Evolutionary conservation across 805 yeast species (phyloP).

Genomic region (Lachancea dasiensis): DNA sequence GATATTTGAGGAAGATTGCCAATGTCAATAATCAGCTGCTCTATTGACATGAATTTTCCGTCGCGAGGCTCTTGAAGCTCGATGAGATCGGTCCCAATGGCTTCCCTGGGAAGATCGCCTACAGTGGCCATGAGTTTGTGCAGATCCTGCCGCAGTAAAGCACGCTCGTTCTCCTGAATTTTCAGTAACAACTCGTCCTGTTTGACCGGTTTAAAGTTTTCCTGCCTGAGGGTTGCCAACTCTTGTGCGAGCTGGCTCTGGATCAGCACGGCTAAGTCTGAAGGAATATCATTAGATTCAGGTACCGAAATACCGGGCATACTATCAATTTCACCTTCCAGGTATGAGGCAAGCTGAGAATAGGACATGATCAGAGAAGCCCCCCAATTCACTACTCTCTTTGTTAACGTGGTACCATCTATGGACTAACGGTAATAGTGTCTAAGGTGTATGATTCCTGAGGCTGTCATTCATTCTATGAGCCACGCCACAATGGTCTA

Average conservation of each 20-base stretch:
- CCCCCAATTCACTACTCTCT: too few species aligned
- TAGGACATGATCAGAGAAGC: conserved; percentile 3
- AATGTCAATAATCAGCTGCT: conserved; percentile 19
- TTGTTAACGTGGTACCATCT: too few species aligned
- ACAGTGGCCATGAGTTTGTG: conserved; percentile 16
- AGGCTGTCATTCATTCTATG: too few species aligned
- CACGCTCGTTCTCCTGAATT: conserved; percentile 18
- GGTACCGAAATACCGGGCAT: neutral
- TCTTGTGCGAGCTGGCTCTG: neutral
- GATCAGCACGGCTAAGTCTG: neutral
- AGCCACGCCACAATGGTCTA: too few species aligned
- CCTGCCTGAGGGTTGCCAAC: conserved; percentile 3
- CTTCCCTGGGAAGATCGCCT: conserved; percentile 25
- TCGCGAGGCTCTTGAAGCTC: conserved; percentile 6
- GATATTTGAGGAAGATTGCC: conserved; percentile 23
- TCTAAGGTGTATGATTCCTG: too few species aligned
- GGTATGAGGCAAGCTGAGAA: neutral
- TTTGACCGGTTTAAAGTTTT: conserved; percentile 6
- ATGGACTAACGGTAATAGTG: too few species aligned
- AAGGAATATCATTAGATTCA: neutral
- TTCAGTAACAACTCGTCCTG: conserved; percentile 17
- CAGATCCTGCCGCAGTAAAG: conserved; percentile 15
- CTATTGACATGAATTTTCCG: conserved; percentile 14
- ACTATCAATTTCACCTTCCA: neutral
- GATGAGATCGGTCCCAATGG: conserved; percentile 19